phyloP scores from a whole-genome alignment of 257 asterid species.

The Anisodus acutangulus region DNA sequence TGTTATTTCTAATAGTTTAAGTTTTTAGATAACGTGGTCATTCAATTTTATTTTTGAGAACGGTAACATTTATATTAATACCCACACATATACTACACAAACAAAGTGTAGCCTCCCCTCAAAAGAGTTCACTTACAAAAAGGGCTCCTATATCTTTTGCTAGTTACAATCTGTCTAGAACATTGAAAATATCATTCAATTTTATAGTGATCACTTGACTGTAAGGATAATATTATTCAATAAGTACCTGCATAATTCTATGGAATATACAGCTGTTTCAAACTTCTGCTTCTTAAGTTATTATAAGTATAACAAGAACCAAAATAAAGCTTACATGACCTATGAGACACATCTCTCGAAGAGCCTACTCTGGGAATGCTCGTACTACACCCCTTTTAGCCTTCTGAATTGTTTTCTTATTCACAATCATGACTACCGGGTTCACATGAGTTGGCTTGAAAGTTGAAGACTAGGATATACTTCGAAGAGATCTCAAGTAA shows the following conservation, averaged over 20 bases:
- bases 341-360: constrained; percentile 12
- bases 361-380: not conserved
- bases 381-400: not conserved
- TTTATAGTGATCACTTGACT: constrained; percentile 13
- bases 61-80: no score
- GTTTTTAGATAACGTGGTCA: not conserved
- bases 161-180: no score
- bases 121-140: no score
- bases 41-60: not conserved
- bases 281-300: not conserved
- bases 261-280: constrained; percentile 11
- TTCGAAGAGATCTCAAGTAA: not conserved
- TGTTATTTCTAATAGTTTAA: not conserved
- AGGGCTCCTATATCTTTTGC: no score
- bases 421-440: not conserved
- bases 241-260: constrained; percentile 12
- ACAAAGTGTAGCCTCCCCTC: no score
- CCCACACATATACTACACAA: no score
- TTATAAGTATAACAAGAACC: not conserved
- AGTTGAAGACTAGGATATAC: not conserved
- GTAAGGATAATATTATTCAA: not conserved
- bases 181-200: not conserved
- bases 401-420: constrained; percentile 7
- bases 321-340: constrained; percentile 16
- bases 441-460: not conserved